Base-by-base conservation (phyloP, 1,139 yeast species). In the Yarrowia galli region DNA sequence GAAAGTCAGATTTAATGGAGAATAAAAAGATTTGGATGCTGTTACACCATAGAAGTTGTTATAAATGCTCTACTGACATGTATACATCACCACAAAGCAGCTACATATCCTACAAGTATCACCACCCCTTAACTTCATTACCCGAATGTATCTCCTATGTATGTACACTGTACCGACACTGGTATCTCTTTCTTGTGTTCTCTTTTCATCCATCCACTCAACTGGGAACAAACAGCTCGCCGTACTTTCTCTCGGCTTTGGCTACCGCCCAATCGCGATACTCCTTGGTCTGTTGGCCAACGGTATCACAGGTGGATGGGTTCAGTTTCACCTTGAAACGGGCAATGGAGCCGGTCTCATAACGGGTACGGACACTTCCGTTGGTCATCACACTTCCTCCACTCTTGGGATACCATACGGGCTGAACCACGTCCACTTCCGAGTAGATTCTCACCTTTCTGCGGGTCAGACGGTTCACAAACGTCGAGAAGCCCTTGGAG, bases 271-370 rank as follows among this genome's bases (percentile, higher is more conserved):
- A 54, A 35, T 54, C 61, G 3, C 61, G 5, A 25, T 54, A 54
- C 61, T 54, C 61, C 4, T 54, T 54, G 2, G 61, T 54, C 38
- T 38, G 61, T 12, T 54, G 61, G 2, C 61, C 61, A 0, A 54
- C 48, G 7, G 61, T 54, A 8, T 54, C 61, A 25, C 61, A 54
- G 10, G 61, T 54, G 6, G 48, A 40, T 5, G 61, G 61, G 38
- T 54, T 54, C 48, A 54, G 36, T 7, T 40, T 54, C 23, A 54
- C 61, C 61, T 54, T 54, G 61, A 54, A 54, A 6, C 61, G 22
- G 1, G 61, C 61, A n/a, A 54, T 54, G 4, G 46, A 40, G 3
- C 61, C 61, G 1, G 61, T 54, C 25, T 54, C 61, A 13, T 54
- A 54, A 6, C 61, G 8, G 3, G 61, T 54, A 3, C 61, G 10